A percentile compares a stretch with the other conserved stretches of the same genome.
Conservation (phyloP, 345 rosid genomes). For the Triadica sebifera region DNA sequence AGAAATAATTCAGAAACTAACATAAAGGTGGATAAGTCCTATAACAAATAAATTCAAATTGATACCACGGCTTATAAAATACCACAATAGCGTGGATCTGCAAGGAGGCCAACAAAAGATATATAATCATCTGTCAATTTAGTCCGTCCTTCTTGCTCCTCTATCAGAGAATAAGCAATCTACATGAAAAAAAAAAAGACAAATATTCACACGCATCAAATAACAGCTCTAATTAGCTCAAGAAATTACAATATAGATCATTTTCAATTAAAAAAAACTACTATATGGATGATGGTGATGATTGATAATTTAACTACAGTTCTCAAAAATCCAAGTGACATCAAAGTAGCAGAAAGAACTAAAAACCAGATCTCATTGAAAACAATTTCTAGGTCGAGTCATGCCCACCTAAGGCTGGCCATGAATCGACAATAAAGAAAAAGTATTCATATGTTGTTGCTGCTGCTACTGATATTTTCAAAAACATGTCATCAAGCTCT, state of each 20-base stretch:
- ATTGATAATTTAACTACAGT: not conserved
- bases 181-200: constrained; percentile 23
- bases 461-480: not conserved
- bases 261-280: not conserved
- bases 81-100: constrained; percentile 97
- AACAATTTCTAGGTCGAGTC: not conserved
- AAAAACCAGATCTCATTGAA: not conserved
- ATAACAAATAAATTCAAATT: constrained; percentile 27
- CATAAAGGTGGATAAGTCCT: constrained; percentile 1
- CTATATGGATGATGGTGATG: not conserved
- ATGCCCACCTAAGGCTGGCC: not conserved
- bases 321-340: not conserved
- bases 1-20: constrained; percentile 11
- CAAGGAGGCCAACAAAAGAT: constrained; percentile 93
- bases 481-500: not conserved
- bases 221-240: not conserved
- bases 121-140: constrained; percentile 68
- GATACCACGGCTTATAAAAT: constrained; percentile 44
- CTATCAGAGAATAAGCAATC: constrained; percentile 86
- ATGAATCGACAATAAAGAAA: not conserved
- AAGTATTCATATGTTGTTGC: not conserved
- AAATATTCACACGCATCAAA: not conserved
- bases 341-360: not conserved
- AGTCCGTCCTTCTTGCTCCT: constrained; percentile 83
- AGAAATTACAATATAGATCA: not conserved